Conservation (phyloP, 768 basidiomycete genomes). For the Lactifluus hygrophoroides region DNA sequence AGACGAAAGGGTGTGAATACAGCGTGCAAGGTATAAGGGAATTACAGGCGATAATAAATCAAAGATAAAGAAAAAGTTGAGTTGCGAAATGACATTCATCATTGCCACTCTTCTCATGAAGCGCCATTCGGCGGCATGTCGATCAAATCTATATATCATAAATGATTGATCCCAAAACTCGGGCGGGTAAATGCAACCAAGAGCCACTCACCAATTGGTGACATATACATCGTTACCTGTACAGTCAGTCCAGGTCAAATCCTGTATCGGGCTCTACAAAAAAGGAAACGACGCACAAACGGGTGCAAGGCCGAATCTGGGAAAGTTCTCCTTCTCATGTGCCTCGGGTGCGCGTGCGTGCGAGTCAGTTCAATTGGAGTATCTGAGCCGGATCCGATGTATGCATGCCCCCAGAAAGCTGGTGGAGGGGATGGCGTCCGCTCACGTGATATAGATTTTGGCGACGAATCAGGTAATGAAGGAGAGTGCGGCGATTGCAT, state of each 20-base stretch:
- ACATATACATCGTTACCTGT: constrained; percentile 32
- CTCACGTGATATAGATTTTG: background rate
- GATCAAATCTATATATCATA: constrained; percentile 3
- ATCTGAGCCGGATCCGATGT: background rate
- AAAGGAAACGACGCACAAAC: constrained; percentile 23
- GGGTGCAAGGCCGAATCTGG: constrained; percentile 23
- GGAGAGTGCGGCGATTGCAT: background rate
- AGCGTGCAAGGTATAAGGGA: background rate
- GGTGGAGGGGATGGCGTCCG: background rate
- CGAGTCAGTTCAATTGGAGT: background rate
- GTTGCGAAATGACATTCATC: background rate
- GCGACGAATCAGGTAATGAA: background rate
- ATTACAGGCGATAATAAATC: background rate
- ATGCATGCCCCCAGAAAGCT: background rate
- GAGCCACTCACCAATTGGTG: constrained; percentile 29
- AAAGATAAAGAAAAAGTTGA: background rate
- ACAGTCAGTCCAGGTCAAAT: background rate
- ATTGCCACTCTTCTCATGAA: background rate
- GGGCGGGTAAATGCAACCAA: background rate
- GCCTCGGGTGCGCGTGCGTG: background rate
- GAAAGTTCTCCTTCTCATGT: constrained; percentile 5
- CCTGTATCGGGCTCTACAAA: background rate
- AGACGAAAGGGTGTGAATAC: background rate
- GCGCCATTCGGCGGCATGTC: background rate
- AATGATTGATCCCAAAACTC: background rate